These are phyloP conservation scores for Paramecium biaurelia DNA, from an alignment of 73 alveolate genomes.

Conservation along the genomic window DNA sequence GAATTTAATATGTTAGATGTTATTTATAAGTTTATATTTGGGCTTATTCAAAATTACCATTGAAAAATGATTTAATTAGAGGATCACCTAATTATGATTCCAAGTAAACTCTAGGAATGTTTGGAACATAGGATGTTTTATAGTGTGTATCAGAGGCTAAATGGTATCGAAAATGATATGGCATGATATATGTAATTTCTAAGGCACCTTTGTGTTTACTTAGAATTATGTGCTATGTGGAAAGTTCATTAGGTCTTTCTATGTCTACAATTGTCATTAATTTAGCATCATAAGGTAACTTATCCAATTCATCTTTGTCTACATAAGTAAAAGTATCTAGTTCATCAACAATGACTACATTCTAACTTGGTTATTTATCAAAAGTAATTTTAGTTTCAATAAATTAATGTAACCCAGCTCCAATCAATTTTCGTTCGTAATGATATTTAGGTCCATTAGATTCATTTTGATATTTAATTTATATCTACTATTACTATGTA, in stretches of 20 bases:
- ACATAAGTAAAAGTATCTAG: slow-evolving; percentile 35
- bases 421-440: background rate
- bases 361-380: background rate
- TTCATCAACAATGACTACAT: background rate
- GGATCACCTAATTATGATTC: background rate
- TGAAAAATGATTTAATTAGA: background rate
- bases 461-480: background rate
- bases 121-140: background rate
- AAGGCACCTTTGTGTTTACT: background rate
- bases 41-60: background rate
- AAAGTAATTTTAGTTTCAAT: background rate
- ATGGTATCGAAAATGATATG: background rate
- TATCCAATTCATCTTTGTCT: slow-evolving; percentile 42
- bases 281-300: background rate
- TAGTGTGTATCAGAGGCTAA: background rate
- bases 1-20: background rate
- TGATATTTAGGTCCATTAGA: background rate
- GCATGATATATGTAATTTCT: background rate
- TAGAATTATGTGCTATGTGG: background rate
- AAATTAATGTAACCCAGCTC: slow-evolving; percentile 30
- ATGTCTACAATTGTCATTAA: slow-evolving; percentile 31
- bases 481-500: background rate
- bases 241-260: slow-evolving; percentile 30
- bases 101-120: background rate
- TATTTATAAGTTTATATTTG: background rate